Conservation (phyloP, 208 protist genomes). For the Wallacemonas sp. region DNA sequence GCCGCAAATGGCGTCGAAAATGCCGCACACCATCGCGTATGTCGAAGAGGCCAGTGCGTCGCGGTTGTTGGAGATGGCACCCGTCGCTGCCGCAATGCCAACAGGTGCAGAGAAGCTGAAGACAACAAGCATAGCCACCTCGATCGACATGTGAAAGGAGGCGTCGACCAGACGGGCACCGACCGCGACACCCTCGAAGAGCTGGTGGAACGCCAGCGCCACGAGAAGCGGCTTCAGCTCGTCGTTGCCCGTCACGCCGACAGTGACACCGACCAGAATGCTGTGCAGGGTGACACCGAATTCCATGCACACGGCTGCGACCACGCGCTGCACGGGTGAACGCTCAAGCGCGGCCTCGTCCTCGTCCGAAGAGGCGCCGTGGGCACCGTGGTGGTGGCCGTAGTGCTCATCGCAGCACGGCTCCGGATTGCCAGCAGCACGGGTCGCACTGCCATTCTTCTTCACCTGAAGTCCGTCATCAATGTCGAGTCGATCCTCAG, state of each 20-base stretch:
- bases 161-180: constrained; percentile 57
- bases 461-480: background rate
- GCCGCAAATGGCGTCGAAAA: constrained; percentile 51
- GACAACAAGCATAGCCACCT: constrained; percentile 32
- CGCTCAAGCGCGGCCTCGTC: background rate
- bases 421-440: constrained; percentile 4
- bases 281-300: constrained; percentile 69
- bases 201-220: constrained; percentile 64
- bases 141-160: constrained; percentile 27
- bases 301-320: constrained; percentile 61
- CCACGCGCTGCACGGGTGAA: constrained; percentile 12
- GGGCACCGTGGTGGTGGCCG: constrained; percentile 20
- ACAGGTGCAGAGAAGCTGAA: constrained; percentile 55
- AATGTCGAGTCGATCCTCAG: background rate
- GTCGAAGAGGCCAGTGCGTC: constrained; percentile 18
- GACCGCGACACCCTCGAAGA: constrained; percentile 68
- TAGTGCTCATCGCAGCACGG: constrained; percentile 5
- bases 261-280: constrained; percentile 52
- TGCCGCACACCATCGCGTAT: constrained; percentile 34
- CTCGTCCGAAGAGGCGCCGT: background rate
- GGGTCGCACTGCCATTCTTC: background rate
- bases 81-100: constrained; percentile 32
- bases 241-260: constrained; percentile 36
- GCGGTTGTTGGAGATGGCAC: constrained; percentile 14
- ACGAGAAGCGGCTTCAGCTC: constrained; percentile 37